Evolutionary conservation across 1,284 basidiomycete genomes (phyloP).

Genomic region (Ganoderma resinaceum): DNA sequence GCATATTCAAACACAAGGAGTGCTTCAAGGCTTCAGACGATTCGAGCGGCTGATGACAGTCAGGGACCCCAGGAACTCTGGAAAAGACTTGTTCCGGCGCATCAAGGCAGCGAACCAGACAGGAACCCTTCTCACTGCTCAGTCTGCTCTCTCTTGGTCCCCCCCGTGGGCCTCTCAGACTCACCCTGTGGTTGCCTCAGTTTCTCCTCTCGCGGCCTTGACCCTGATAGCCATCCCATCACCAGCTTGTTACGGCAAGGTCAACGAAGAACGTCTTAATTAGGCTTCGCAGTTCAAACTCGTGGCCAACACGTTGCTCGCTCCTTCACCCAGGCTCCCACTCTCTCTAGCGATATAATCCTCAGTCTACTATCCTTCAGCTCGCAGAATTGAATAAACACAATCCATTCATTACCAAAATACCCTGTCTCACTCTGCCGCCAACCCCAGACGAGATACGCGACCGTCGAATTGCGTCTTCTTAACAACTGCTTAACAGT

Average conservation of each 20-base stretch:
- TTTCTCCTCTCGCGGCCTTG: not conserved
- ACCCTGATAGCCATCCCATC: too few relatives aligned
- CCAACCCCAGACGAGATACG: constrained; percentile 20
- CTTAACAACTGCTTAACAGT: constrained; percentile 34
- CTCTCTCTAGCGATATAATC: constrained; percentile 19
- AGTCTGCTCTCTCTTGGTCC: too few relatives aligned
- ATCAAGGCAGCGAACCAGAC: not conserved
- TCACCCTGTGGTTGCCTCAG: not conserved
- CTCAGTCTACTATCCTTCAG: constrained; percentile 20
- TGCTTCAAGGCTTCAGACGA: not conserved
- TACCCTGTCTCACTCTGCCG: constrained; percentile 21
- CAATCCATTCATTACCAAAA: constrained; percentile 14
- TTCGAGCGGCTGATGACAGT: not conserved
- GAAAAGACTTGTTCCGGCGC: not conserved
- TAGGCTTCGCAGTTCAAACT: constrained; percentile 46
- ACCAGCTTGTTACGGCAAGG: too few relatives aligned
- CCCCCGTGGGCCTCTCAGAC: too few relatives aligned
- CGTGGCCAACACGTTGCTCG: constrained; percentile 79
- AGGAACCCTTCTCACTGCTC: too few relatives aligned
- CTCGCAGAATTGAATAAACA: constrained; percentile 26
- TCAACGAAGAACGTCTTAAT: too few relatives aligned
- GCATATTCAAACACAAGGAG: too few relatives aligned
- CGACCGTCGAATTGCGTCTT: constrained; percentile 27
- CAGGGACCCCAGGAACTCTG: not conserved
- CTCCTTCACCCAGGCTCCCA: constrained; percentile 47